A percentile compares a stretch with the other conserved stretches of the same genome.
Conservation (phyloP, 768 basidiomycete species). For the Boletellus sp. region DNA sequence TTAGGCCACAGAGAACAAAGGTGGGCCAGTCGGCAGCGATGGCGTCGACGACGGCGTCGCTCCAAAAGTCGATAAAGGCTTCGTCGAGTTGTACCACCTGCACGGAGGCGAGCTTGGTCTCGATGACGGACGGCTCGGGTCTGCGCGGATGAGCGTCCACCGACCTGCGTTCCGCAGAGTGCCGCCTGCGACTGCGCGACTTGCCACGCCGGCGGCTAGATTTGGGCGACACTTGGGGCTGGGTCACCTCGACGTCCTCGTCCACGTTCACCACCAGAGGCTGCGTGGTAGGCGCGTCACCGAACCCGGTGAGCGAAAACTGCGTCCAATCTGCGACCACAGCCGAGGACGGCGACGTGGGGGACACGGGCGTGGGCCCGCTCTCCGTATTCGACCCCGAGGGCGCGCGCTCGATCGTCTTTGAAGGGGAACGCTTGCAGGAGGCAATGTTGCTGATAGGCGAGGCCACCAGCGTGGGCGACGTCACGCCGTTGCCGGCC, state of each 20-base stretch:
- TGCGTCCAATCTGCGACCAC: slow-evolving; percentile 56
- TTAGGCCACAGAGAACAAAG: slow-evolving; percentile 70
- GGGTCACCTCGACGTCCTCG: slow-evolving; percentile 59
- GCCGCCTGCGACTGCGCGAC: slow-evolving; percentile 24
- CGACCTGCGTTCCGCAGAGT: slow-evolving; percentile 19
- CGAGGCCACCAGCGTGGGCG: slow-evolving; percentile 29
- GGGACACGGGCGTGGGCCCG: slow-evolving; percentile 23
- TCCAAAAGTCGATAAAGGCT: slow-evolving; percentile 82
- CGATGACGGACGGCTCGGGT: slow-evolving; percentile 17
- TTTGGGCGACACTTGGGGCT: slow-evolving; percentile 34
- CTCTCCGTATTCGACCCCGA: slow-evolving; percentile 11
- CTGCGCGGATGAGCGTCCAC: slow-evolving; percentile 12
- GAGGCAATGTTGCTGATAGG: slow-evolving; percentile 33
- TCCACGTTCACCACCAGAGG: slow-evolving; percentile 58
- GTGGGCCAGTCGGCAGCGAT: slow-evolving; percentile 62
- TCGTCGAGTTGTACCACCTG: slow-evolving; percentile 63
- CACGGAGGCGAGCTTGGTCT: slow-evolving; percentile 39
- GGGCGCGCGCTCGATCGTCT: slow-evolving; percentile 21
- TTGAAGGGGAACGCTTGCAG: slow-evolving; percentile 33
- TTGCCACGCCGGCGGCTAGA: slow-evolving; percentile 32
- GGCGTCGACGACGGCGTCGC: slow-evolving; percentile 67
- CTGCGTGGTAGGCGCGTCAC: slow-evolving; percentile 31
- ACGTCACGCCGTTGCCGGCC: slow-evolving; percentile 33
- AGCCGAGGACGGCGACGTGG: slow-evolving; percentile 30
- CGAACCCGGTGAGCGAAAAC: slow-evolving; percentile 66